Base-by-base conservation (phyloP, 108 stramenopile species). In the Pseudonitzschia multiseries region DNA sequence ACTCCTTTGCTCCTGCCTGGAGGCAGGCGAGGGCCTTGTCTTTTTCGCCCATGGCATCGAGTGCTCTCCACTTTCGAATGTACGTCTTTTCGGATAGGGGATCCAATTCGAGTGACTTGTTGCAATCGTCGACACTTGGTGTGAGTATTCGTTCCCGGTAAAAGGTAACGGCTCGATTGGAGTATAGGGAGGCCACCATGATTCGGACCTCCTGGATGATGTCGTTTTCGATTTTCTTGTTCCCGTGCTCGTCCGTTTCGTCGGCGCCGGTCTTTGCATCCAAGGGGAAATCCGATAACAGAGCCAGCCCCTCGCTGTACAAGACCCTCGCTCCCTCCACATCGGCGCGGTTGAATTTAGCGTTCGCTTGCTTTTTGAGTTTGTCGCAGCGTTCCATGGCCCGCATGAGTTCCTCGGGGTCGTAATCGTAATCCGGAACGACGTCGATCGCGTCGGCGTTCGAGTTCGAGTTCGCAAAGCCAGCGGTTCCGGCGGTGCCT, bases 311-410 rank as follows among this genome's bases (percentile, higher is more conserved):
- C 51, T 79, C 78, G 26, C 80, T 79, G 65, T 85, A 85, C 51
- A 85, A 57, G 5, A 68, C 24, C 31, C 81, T 41, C 15, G 84
- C 80, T 1, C 69, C 79, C 27, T 75, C 74, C 24, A 81, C 72
- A 64, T 85, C 81, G 0, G 81, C 80, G 17, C 80, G 73, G 44
- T 81, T 85, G 64, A 85, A 85, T 54, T 81, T 81, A 20, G 80
- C 78, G 70, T 85, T 85, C 0, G 84, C 84, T 26, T 85, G 81
- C 44, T 81, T 79, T 72, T 85, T 85, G 51, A 85, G 72, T 42
- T 81, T 81, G 27, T 81, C 78, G 53, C 78, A 79, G 1, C 78
- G 78, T 29, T 71, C 70, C 78, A 73, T 73, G 15, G 78, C 78
- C 5, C 72, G 65, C 43, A 61, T 31, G 26, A 79, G 42, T 41